These are phyloP conservation scores for Kalmusia sp. DNA, from an alignment of 2,329 filamentous ascomycete species.

Conservation along the genomic window DNA sequence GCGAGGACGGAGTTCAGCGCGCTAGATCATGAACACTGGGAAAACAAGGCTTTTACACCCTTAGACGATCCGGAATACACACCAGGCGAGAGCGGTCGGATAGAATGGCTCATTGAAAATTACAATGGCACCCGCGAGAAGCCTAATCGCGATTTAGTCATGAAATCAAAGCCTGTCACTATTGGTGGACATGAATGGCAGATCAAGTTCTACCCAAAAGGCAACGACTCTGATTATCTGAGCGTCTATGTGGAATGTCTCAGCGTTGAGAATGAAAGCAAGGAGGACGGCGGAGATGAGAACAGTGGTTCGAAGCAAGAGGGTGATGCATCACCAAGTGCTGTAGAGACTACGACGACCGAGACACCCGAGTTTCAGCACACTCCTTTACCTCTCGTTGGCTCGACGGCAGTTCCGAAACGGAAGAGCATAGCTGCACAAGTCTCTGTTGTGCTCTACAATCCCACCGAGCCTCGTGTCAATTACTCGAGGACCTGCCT, in stretches of 20 bases:
- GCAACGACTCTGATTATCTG: constrained; percentile 64
- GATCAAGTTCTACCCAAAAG: constrained; percentile 69
- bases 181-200: constrained; percentile 69
- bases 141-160: constrained; percentile 64
- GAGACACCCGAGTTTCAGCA: constrained; percentile 32
- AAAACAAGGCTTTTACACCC: constrained; percentile 62
- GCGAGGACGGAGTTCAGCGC: constrained; percentile 60
- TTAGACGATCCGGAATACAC: constrained; percentile 65
- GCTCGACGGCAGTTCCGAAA: constrained; percentile 42
- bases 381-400: constrained; percentile 46
- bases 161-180: constrained; percentile 63
- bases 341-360: constrained; percentile 5
- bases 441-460: constrained; percentile 68
- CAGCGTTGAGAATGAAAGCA: constrained; percentile 44
- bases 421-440: constrained; percentile 62
- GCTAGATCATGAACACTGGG: constrained; percentile 66
- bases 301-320: constrained; percentile 5
- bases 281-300: constrained; percentile 7
- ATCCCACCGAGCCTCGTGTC: constrained; percentile 67
- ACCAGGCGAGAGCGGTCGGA: constrained; percentile 60
- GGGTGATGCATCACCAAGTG: constrained; percentile 14
- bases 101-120: constrained; percentile 65
- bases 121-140: constrained; percentile 67
- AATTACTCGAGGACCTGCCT: constrained; percentile 63
- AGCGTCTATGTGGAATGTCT: constrained; percentile 69